These are phyloP conservation scores for Karstenula rhodostoma DNA, from an alignment of 2,329 filamentous ascomycete genomes.

Conservation along the genomic window DNA sequence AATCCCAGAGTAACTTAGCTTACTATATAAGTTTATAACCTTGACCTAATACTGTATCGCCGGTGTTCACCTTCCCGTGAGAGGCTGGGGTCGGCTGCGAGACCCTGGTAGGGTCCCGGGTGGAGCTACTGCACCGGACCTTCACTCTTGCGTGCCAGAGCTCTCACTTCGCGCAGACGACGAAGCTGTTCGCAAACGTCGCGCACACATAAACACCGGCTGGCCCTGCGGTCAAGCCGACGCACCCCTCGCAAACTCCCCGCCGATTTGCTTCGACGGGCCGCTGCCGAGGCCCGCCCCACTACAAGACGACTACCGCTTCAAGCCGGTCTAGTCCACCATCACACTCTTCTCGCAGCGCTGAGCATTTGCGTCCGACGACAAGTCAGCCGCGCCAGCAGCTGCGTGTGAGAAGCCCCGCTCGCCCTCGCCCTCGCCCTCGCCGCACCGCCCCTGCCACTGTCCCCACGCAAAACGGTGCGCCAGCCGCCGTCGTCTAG, in stretches of 20 bases:
- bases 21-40: no score
- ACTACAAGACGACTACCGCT: slow-evolving; percentile 23
- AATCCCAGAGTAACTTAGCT: no score
- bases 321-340: slow-evolving; percentile 10
- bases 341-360: not conserved
- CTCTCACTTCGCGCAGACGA: not conserved
- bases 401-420: not conserved
- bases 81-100: slow-evolving; percentile 4
- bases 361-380: not conserved
- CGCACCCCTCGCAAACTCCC: slow-evolving; percentile 7
- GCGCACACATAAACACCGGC: not conserved
- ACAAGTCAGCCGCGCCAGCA: not conserved
- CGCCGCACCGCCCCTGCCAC: slow-evolving; percentile 1
- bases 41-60: no score
- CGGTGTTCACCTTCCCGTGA: no score
- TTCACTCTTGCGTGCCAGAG: not conserved
- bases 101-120: not conserved
- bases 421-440: not conserved
- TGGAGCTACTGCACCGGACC: slow-evolving; percentile 1
- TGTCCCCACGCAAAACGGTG: not conserved
- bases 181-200: not conserved
- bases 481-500: not conserved
- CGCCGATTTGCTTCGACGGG: slow-evolving; percentile 14
- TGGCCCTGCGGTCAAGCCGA: not conserved
- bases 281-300: slow-evolving; percentile 20